These are phyloP conservation scores for Dichomitus squalens DNA, from an alignment of 1,284 basidiomycete species.

Conservation along the genomic window DNA sequence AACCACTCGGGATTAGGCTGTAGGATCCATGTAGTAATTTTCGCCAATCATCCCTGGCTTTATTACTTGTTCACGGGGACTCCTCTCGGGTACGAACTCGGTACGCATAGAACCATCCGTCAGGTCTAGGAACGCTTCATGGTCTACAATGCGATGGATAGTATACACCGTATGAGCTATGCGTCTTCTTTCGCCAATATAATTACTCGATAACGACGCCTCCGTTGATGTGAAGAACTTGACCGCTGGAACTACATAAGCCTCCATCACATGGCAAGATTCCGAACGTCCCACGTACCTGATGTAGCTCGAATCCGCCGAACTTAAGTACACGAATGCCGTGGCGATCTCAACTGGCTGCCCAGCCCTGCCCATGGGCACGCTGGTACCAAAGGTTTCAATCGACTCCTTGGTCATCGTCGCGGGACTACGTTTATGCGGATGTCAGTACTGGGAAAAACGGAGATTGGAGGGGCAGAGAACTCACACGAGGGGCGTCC, in stretches of 20 bases:
- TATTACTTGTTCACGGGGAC: no score
- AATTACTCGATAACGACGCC: conserved; percentile 38
- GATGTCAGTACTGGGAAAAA: background rate
- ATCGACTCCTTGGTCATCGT: conserved; percentile 51
- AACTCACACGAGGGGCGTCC: conserved; percentile 51
- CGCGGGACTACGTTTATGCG: conserved; percentile 31
- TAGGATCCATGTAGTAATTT: no score
- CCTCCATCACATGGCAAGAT: background rate
- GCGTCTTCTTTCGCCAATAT: background rate
- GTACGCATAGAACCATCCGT: conserved; percentile 1
- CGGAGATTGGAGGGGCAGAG: conserved; percentile 9
- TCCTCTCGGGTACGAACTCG: no score
- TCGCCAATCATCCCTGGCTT: no score
- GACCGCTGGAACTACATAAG: conserved; percentile 30
- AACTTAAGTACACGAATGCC: conserved; percentile 54
- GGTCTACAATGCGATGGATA: background rate
- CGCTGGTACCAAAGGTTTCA: conserved; percentile 44
- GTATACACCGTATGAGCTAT: no score
- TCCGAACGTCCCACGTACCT: conserved; percentile 29
- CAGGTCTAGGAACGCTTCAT: no score
- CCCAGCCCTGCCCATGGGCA: conserved; percentile 52
- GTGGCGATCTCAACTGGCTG: conserved; percentile 61
- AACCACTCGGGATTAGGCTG: conserved; percentile 3
- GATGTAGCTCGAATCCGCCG: conserved; percentile 54
- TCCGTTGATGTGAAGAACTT: conserved; percentile 42